Percentiles rank a stretch among this genome's conserved stretches.
These are phyloP conservation scores for Polyporus tsugae DNA, from an alignment of 1,284 basidiomycete species.

Conservation along the genomic window DNA sequence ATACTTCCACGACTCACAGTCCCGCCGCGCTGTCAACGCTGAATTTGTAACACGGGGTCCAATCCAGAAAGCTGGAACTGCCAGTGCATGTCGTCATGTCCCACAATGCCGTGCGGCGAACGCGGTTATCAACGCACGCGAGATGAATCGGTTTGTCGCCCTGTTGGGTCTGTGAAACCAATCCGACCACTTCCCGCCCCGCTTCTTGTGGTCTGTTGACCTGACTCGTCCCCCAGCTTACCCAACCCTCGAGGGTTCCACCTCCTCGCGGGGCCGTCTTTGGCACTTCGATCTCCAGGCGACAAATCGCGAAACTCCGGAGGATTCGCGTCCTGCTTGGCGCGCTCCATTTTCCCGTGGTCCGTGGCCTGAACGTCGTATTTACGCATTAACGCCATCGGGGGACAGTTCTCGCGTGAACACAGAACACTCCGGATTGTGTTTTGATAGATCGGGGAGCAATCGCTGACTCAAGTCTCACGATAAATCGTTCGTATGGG, in stretches of 20 bases:
- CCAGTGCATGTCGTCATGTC: neutral
- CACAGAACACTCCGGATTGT: slow-evolving; percentile 1
- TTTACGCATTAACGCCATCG: slow-evolving; percentile 33
- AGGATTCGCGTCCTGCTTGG: neutral
- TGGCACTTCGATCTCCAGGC: neutral
- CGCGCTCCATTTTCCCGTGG: neutral
- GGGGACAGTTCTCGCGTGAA: neutral
- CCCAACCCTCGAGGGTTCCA: neutral
- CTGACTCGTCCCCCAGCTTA: neutral
- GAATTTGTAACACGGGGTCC: neutral
- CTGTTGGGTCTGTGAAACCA: neutral
- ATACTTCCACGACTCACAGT: neutral
- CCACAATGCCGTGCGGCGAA: neutral
- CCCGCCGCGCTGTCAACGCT: neutral
- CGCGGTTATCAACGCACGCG: neutral
- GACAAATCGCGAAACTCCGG: neutral
- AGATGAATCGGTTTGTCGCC: neutral
- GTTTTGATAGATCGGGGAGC: neutral
- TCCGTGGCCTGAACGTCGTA: slow-evolving; percentile 18
- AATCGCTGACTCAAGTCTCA: neutral
- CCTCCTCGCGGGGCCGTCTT: neutral
- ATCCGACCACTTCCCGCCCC: slow-evolving; percentile 1
- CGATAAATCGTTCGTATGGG: slow-evolving; percentile 1
- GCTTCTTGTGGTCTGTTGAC: slow-evolving; percentile 12
- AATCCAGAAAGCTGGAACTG: neutral